Evolutionary conservation across 2,329 filamentous ascomycete species (phyloP), one percentile per base, ranked within the genome.

Genomic region (Clonostachys byssicola): DNA sequence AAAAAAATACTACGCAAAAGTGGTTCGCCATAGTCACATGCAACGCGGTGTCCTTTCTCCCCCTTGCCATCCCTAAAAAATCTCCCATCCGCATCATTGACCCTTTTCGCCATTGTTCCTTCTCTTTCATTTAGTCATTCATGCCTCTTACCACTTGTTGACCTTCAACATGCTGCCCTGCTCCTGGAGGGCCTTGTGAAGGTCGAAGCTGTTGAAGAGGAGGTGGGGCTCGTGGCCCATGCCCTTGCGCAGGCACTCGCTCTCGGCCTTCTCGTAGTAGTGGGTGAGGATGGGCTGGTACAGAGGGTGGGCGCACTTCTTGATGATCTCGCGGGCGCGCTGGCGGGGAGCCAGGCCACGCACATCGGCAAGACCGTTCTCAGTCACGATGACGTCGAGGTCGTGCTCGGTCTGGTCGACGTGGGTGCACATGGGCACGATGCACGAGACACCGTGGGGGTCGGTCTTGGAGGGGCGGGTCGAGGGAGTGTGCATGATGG

Each of bases 351-450:
- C 84, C 54, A 95, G 73, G 45, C 90, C 90, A 40, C 89, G 81
- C 2, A 95, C 90, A 60, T 95, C 90, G 30, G 90, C 91, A 20
- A 95, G 80, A 49, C 91, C 90, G 64, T 78, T 69, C 66, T 80
- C 75, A 18, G 79, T 83, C n/a, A 95, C 90, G 42, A 95, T 70
- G n/a, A 95, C 84, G 57, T 95, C 90, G 38, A 95, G 78, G 63
- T 95, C 91, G 67, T 95, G 90, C 72, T 95, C 91, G 0, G 91
- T 95, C 77, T 95, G 90, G 68, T 95, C 90, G 55, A 95, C 77
- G 70, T 95, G 91, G 5, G 89, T 95, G 71, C 86, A 90, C 87
- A 95, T 92, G 50, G 90, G 90, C n/a, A 95, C 89, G 58, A 95
- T 95, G 71, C 89, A 94, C 54, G 77, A 85, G 48, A 95, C 81